Percentiles rank a stretch among this genome's conserved stretches.
These are phyloP conservation scores for Phyllostachys edulis DNA, from an alignment of 176 grass and related monocot genomes.

Conservation along the genomic window DNA sequence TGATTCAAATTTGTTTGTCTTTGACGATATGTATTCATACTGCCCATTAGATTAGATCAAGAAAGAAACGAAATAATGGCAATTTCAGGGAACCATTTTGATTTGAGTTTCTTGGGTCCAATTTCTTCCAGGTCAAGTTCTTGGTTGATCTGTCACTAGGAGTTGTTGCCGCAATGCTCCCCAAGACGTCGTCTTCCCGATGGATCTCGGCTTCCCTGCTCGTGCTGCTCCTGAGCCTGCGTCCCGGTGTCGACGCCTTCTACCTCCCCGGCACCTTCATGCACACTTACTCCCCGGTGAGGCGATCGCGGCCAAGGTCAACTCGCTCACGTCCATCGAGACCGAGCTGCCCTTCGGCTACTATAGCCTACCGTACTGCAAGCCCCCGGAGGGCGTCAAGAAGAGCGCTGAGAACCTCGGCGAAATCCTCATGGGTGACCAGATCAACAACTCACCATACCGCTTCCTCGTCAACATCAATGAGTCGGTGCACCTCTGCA, in stretches of 20 bases:
- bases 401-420: constrained; percentile 85
- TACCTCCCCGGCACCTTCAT: constrained; percentile 79
- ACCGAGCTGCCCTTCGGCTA: constrained; percentile 80
- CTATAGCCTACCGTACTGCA: constrained; percentile 76
- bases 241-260: constrained; percentile 43
- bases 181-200: constrained; percentile 31
- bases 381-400: constrained; percentile 58
- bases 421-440: constrained; percentile 84
- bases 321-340: constrained; percentile 80
- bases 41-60: not conserved
- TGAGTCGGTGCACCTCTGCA: constrained; percentile 72
- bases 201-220: constrained; percentile 52
- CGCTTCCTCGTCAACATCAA: constrained; percentile 57
- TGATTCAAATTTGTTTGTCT: not conserved
- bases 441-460: constrained; percentile 83
- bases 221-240: constrained; percentile 46
- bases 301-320: constrained; percentile 63
- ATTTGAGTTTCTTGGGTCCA: not conserved
- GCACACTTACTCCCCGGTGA: constrained; percentile 58
- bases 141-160: not conserved
- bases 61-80: not conserved
- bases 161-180: not conserved
- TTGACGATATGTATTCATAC: not conserved
- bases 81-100: not conserved
- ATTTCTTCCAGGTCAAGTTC: constrained; percentile 32